Base-by-base conservation (phyloP, 1,139 yeast genomes). In the Diutina siamensis region DNA sequence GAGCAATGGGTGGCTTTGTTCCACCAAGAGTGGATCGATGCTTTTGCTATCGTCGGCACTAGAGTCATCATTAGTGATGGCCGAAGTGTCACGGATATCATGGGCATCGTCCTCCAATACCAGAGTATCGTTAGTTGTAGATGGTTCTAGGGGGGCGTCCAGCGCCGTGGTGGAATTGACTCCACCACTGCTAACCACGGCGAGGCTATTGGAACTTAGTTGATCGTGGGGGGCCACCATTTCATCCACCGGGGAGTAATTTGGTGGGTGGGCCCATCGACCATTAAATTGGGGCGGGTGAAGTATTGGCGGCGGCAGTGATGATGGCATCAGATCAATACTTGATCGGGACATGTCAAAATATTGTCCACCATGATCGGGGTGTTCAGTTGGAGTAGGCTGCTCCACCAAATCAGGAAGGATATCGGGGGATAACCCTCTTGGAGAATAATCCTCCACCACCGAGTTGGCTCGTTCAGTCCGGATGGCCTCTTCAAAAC, bases 401-500 rank as follows among this genome's bases (percentile, higher is more conserved):
- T 21, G 40, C 13, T 35, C 40, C 15, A 35, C 31, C 13, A 35
- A 22, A n/a, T 35, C 40, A n/a, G 40, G 40, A 13, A 35, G 28
- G 8, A n/a, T 17, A 20, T 35, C 40, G 3, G 40, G 40, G 9
- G 40, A 10, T 3, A 13, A 12, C 27, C 40, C 40, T 21, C 40
- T 27, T n/a, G 35, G 8, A n/a, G 9, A 18, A n/a, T 12, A 22
- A 8, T 12, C 27, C 12, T 38, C 42, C 7, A 22, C 25, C 32
- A 38, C 31, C 32, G 25, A 25, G 21, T 21, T 22, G 19, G 31
- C 22, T 25, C 42, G 32, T 25, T 25, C 42, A 10, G 42, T 38
- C 4, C 42, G 62, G 0, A 58, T 60, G 1, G 82, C 84, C 52
- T 79, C 80, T 55, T 78, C 83, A 57, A 79, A 79, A 1, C 78